A percentile compares a stretch with the other conserved stretches of the same genome.
Evolutionary conservation across 768 basidiomycete species (phyloP).

Genomic region (Macrolepiota fuliginosa): DNA sequence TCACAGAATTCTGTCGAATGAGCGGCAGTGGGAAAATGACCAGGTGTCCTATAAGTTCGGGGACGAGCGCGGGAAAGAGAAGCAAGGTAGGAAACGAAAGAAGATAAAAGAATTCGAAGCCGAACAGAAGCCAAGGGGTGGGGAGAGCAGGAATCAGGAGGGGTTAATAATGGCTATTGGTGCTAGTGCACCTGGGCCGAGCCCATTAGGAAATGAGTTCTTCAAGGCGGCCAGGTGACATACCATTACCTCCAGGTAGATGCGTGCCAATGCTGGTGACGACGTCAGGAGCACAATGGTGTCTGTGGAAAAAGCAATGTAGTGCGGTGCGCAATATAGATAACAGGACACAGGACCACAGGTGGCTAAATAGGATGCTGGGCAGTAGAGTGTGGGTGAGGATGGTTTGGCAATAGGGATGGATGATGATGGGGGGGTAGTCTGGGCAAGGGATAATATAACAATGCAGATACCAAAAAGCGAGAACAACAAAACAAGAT

Average conservation of each 20-base stretch:
- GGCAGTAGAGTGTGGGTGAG: neutral
- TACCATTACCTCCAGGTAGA: slow-evolving; percentile 12
- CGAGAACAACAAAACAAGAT: slow-evolving; percentile 3
- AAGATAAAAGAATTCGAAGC: slow-evolving; percentile 9
- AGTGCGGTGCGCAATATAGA: slow-evolving; percentile 4
- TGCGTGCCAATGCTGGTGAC: slow-evolving; percentile 5
- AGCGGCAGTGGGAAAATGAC: neutral
- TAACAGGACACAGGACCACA: slow-evolving; percentile 1
- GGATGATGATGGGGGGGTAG: neutral
- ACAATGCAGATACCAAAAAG: slow-evolving; percentile 11
- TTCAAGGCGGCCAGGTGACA: slow-evolving; percentile 4
- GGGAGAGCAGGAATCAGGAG: neutral
- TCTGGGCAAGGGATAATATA: neutral
- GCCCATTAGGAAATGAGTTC: slow-evolving; percentile 11
- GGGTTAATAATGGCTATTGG: slow-evolving; percentile 7
- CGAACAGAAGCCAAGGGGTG: slow-evolving; percentile 9
- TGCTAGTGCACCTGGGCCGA: slow-evolving; percentile 6
- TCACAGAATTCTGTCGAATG: neutral
- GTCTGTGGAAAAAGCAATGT: slow-evolving; percentile 1
- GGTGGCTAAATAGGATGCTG: slow-evolving; percentile 1
- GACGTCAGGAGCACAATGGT: neutral
- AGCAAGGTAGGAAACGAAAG: neutral
- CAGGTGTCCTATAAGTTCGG: slow-evolving; percentile 8
- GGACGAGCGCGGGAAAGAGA: slow-evolving; percentile 7
- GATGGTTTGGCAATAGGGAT: slow-evolving; percentile 2